Evolutionary conservation across 495 filamentous ascomycete species (phyloP), one percentile per base, ranked within the genome.

Genomic region (Penicillium dipodomyicola): DNA sequence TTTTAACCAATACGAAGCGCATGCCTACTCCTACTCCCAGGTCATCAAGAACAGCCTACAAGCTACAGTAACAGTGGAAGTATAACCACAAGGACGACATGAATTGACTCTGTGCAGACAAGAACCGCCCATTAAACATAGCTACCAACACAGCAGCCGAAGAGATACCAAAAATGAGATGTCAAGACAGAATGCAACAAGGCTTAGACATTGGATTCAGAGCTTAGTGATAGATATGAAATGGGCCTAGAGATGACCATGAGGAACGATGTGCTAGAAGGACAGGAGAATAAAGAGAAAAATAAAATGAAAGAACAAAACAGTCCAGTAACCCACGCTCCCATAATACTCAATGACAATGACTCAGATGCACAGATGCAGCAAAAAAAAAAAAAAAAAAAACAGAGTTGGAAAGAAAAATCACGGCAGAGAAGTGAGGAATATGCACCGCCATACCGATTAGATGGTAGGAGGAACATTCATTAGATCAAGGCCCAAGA

Each of bases 271-370:
- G 59, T 65, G 62, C 62, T 61, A 66, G 60, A 68, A 69, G 57
- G 27, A 63, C 50, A 61, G 57, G 60, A 62, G 58, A 46, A 60
- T 27, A 60, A 41, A 53, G 54, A 46, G 46, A 59, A 29, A 42
- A 59, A 50, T 30, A 8, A 59, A 60, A 48, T 45, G 53, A 52
- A 45, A 57, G 46, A 64, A 60, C 54, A 54, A 56, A 64, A 60
- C 54, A 54, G 56, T 49, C 61, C 64, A 67, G 54, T 63, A 60
- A 64, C 61, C 64, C 61, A 67, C 66, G 66, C 66, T 69, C 61
- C 66, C 59, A 59, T 67, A 67, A 59, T 67, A 67, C 49, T 67
- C 55, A 47, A 69, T 69, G 66, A 66, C 63, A 68, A 64, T 65
- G 63, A 66, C 57, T 64, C 59, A 59, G 53, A 69, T 69, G 66